Base-by-base conservation (phyloP, 129 eudicot species). In the Lactuca saligna region DNA sequence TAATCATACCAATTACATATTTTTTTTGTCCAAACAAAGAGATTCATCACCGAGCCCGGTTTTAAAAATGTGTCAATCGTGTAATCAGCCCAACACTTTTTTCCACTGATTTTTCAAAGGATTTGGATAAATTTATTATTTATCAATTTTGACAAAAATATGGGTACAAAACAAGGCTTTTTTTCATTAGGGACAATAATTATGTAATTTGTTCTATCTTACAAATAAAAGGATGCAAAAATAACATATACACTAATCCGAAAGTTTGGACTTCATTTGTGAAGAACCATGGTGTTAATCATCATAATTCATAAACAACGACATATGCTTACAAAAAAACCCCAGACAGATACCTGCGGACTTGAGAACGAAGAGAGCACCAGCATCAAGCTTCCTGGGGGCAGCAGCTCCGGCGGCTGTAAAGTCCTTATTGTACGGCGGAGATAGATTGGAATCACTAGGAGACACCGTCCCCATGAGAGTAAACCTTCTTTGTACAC, bases 351-450 rank as follows among this genome's bases (percentile, higher is more conserved):
- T 61, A 86, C 96, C 92, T 81, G 73, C 76, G 31, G 96, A 89
- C 75, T 89, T 77, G 12, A 89, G 92, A 54, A 89, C 87, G 42
- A 89, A 89, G 14, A 89, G 82, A 56, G 85, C 89, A 42, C 89
- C 92, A 54, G 96, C 92, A 60, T 89, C 96, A 7, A 77, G 84
- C 75, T 81, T 75, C 10, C 73, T 74, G 12, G 82, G 73, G 32
- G 54, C 57, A 35, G 58, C 51, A 68, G n/a, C 76, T 46, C 37
- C 58, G 42, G 65, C 56, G 61, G 57, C 1, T n/a, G 63, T 54
- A 15, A 31, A 58, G 46, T 59, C 63, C 11, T n/a, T 62, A 12
- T 57, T 53, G 34, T 37, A 69, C 33, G 55, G 29, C 54, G 71
- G 74, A 59, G 78, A 17, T 58, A 53, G 38, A 20, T 59, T 69